Evolutionary conservation across 176 grass and related monocot species (phyloP), one percentile per base, ranked within the genome.

Genomic region (Rhipidocladum racemiflorum): DNA sequence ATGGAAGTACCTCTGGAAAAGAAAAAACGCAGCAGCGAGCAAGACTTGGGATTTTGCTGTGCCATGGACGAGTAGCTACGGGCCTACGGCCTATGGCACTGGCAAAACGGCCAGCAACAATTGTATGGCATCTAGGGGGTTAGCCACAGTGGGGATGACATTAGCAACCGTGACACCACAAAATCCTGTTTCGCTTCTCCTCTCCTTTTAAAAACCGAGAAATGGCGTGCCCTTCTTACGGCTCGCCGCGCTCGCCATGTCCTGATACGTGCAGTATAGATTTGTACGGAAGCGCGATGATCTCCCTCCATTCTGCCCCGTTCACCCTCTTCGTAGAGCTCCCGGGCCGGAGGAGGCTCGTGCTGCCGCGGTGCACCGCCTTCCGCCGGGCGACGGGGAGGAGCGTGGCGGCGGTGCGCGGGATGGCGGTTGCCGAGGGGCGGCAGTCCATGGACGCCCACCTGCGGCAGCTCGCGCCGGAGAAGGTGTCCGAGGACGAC

Each of bases 401-500:
- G 65, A 64, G 30, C 65, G n/a, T 30, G 75, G 3, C 54, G 5
- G 40, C 60, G 45, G n/a, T 57, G 23, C 34, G 48, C 14, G 63
- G 28, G 48, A 23, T 7, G 63, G 3, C 34, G 23, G 9, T 28
- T 5, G 29, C 50, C 28, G 56, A 66, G 69, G 69, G 57, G 46
- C 78, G 60, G 65, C 76, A 72, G 75, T 81, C 82, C 77, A 65
- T 91, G 35, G 85, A 88, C 73, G 83, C 79, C 0, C 88, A 83
- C 28, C 45, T 86, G 68, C 63, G 91, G 59, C 82, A 72, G 21
- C 74, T 84, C 25, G 74, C 72, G 43, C 91, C 82, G 67, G 73
- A 79, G 65, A 83, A 85, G 85, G 79, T 87, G 13, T 69, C 91
- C 8, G 62, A 82, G 23, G 91, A 91, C 68, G 91, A 91, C 75